Base-by-base conservation (phyloP, 148 eudicot genomes). In the Rhododendron henanense region DNA sequence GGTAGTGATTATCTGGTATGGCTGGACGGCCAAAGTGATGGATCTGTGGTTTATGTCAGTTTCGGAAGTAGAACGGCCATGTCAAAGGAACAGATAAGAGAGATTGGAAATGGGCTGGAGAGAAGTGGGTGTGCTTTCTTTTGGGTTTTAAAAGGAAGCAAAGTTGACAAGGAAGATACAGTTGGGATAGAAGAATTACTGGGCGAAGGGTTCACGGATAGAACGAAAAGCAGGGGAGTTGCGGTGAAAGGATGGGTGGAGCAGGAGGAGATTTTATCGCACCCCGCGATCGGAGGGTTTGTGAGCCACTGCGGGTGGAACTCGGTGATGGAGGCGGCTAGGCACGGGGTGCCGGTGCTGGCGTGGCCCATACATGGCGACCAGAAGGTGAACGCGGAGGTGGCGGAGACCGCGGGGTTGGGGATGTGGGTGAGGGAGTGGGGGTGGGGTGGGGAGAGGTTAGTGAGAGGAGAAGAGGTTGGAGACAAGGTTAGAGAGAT, bases 241-340 rank as follows among this genome's bases (percentile, higher is more conserved):
- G 83, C 89, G 19, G 85, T 89, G 14, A 93, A 85, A 69, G 88
- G 81, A 0, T 89, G 93, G 93, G 91, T 87, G 50, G 78, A 80
- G 21, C 93, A 92, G 79, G 91, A 81, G 59, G 90, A 83, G 87
- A 89, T 92, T 79, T 39, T 93, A 45, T 87, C 83, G 0, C 92
- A 93, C 83, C 90, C 86, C 0, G 83, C 92, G 6, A 53, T 88
- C 0, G 92, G 94, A 48, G 93, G 89, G 23, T 93, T 93, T 25
- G 45, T 93, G 81, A 93, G 88, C 53, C 94, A 92, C 37, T 92
- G 96, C 10, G 96, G 93, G 5, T 93, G 96, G 94, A 92, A 91
- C 87, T 93, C 94, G 31, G 89, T 92, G 76, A 89, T 83, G 84
- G 93, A 93, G 53, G 90, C 93, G 1, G 88, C 90, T 37, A 35